Evolutionary conservation across 345 rosid genomes (phyloP).

Genomic region (Melaleuca quinquenervia): DNA sequence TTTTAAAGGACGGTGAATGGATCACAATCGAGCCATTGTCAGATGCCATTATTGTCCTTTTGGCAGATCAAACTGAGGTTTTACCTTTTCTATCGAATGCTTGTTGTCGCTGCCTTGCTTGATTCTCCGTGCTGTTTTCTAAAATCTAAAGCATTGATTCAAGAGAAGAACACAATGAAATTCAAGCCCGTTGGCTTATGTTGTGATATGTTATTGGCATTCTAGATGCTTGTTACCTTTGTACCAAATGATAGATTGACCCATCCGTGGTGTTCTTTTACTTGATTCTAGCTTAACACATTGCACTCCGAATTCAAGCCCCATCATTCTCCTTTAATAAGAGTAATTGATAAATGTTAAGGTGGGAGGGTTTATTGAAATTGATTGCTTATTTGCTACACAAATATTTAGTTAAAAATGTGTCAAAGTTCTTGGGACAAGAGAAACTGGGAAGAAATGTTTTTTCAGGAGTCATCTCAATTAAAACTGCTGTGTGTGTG

Average conservation of each 20-base stretch:
- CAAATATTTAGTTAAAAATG: not conserved
- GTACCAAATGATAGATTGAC: not conserved
- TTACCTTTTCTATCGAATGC: not conserved
- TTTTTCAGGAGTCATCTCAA: not conserved
- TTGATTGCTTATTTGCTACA: not conserved
- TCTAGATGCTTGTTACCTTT: not conserved
- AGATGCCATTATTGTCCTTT: slow-evolving; percentile 59
- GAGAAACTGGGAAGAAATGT: not conserved
- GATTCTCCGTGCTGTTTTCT: not conserved
- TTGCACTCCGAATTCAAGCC: not conserved
- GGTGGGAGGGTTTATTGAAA: not conserved
- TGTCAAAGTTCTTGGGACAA: not conserved
- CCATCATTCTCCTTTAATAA: not conserved
- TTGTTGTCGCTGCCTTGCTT: not conserved
- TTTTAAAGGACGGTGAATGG: slow-evolving; percentile 61
- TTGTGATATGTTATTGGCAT: not conserved
- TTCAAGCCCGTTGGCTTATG: not conserved
- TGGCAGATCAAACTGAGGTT: slow-evolving; percentile 88
- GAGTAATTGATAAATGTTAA: not conserved
- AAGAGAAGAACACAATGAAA: not conserved
- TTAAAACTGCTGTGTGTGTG: not conserved
- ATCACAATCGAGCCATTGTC: slow-evolving; percentile 42
- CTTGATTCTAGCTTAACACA: not conserved
- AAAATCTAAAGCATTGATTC: not conserved
- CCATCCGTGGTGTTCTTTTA: not conserved